Evolutionary conservation across 345 rosid genomes (phyloP).

Genomic region (Eucalyptus polybractea): DNA sequence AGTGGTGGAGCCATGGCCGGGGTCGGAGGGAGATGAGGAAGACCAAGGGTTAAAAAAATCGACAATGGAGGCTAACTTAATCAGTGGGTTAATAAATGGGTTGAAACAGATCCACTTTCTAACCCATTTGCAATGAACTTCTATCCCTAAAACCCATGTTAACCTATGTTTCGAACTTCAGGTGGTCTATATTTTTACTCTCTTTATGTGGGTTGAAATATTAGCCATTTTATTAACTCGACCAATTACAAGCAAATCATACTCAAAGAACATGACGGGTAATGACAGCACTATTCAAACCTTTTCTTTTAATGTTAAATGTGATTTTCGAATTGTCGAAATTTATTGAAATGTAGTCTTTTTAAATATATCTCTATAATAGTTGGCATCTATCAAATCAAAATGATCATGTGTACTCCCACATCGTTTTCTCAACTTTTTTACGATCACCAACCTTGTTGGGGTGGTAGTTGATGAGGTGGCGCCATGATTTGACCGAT

Average conservation of each 20-base stretch:
- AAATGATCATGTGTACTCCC: not conserved
- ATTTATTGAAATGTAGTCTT: not conserved
- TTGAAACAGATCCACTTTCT: too few relatives aligned
- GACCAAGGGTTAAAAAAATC: not conserved
- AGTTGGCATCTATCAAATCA: not conserved
- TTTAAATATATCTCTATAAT: not conserved
- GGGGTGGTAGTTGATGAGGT: not conserved
- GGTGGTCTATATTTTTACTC: too few relatives aligned
- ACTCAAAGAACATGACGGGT: not conserved
- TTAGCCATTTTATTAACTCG: not conserved
- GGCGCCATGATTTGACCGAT: not conserved
- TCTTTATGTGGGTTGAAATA: not conserved
- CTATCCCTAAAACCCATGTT: too few relatives aligned
- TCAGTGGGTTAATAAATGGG: not conserved
- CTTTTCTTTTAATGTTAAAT: not conserved
- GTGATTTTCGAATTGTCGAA: not conserved
- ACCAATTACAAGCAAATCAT: not conserved
- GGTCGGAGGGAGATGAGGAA: not conserved
- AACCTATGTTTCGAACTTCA: too few relatives aligned
- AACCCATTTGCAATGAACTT: too few relatives aligned
- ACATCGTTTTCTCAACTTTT: not conserved
- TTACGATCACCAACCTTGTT: not conserved
- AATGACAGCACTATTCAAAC: not conserved
- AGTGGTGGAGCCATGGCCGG: not conserved
- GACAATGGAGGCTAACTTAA: not conserved